These are phyloP conservation scores for Cladosporium sp. DNA, from an alignment of 2,329 filamentous ascomycete genomes.

Conservation along the genomic window DNA sequence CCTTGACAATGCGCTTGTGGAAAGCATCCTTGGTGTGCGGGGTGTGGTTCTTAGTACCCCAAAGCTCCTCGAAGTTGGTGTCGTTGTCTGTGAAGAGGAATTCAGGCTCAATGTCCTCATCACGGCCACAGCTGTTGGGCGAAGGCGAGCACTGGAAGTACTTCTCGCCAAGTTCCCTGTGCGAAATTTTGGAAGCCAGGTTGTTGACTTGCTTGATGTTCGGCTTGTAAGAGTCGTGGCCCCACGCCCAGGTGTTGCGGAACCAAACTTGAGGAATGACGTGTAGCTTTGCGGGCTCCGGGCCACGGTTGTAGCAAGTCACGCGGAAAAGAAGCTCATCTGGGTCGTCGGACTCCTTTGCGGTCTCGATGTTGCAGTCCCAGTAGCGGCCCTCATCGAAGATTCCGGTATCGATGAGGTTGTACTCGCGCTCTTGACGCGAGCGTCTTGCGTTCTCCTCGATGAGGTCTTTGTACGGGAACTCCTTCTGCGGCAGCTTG, in stretches of 20 bases:
- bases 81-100: constrained; percentile 95
- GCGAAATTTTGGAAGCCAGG: constrained; percentile 68
- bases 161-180: constrained; percentile 74
- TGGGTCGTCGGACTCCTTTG: constrained; percentile 86
- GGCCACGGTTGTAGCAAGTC: constrained; percentile 92
- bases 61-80: constrained; percentile 76
- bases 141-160: constrained; percentile 85
- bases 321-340: constrained; percentile 91
- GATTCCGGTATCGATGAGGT: constrained; percentile 80
- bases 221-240: constrained; percentile 78
- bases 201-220: constrained; percentile 63
- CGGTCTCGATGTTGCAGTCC: constrained; percentile 95
- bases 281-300: constrained; percentile 83
- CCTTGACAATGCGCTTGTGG: constrained; percentile 78
- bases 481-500: constrained; percentile 89
- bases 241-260: constrained; percentile 96
- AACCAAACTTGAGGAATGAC: constrained; percentile 96
- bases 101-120: constrained; percentile 77
- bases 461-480: constrained; percentile 85
- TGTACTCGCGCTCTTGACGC: constrained; percentile 80
- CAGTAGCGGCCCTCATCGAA: constrained; percentile 91
- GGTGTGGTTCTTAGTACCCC: constrained; percentile 70
- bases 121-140: constrained; percentile 71
- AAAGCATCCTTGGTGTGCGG: constrained; percentile 94
- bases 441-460: constrained; percentile 74